Evolutionary conservation across 1,139 yeast species (phyloP).

Genomic region (Pichia sp.): DNA sequence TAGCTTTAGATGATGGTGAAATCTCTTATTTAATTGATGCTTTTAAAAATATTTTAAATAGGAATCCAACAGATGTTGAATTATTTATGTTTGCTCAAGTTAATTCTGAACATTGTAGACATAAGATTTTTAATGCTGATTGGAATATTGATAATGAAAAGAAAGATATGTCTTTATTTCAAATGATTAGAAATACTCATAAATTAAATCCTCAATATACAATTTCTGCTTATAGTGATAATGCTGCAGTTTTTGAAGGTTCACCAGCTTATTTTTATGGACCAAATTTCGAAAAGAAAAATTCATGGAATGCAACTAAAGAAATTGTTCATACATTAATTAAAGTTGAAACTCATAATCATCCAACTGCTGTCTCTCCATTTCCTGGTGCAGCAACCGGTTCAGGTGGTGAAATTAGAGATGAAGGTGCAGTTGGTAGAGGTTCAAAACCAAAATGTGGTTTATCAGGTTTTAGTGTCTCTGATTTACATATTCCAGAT

Average conservation of each 20-base stretch:
- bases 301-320: conserved; percentile 65
- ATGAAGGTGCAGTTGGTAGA: conserved; percentile 98
- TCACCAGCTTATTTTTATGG: conserved; percentile 67
- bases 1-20: conserved; percentile 91
- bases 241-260: conserved; percentile 97
- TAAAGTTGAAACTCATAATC: conserved; percentile 98
- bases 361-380: conserved; percentile 98
- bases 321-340: conserved; percentile 86
- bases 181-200: conserved; percentile 96
- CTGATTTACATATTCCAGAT: conserved; percentile 83
- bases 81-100: conserved; percentile 99
- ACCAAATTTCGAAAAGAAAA: conserved; percentile 61
- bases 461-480: conserved; percentile 84
- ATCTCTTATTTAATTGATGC: conserved; percentile 81
- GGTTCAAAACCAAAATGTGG: conserved; percentile 98
- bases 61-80: conserved; percentile 98
- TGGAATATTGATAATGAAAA: conserved; percentile 90
- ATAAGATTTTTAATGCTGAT: conserved; percentile 96
- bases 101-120: conserved; percentile 98
- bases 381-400: conserved; percentile 99
- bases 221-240: conserved; percentile 91
- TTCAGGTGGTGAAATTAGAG: conserved; percentile 99
- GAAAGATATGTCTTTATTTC: conserved; percentile 73
- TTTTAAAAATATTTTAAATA: conserved; percentile 63
- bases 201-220: conserved; percentile 71